Percentiles rank a stretch among this genome's conserved stretches.
phyloP scores from a whole-genome alignment of 1,139 yeast species.

The Hemisphaericaspora xylofermentans region DNA sequence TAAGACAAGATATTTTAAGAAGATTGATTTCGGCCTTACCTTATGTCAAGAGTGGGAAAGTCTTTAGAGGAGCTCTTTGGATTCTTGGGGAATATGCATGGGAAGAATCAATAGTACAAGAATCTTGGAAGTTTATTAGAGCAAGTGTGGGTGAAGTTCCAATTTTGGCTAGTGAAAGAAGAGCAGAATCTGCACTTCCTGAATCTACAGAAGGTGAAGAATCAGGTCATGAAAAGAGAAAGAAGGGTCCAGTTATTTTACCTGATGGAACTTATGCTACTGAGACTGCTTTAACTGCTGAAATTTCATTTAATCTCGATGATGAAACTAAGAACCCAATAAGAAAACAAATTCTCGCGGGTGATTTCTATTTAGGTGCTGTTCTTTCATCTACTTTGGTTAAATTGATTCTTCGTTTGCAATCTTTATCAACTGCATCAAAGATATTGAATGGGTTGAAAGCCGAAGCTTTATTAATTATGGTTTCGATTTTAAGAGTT shows the following conservation, averaged over 20 bases:
- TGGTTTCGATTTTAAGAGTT: conserved; percentile 88
- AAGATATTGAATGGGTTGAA: conserved; percentile 76
- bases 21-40: conserved; percentile 66
- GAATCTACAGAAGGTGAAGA: conserved; percentile 26
- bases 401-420: conserved; percentile 79
- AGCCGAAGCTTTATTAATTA: conserved; percentile 90
- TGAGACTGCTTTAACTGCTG: conserved; percentile 77
- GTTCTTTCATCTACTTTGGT: conserved; percentile 87
- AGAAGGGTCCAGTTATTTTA: conserved; percentile 75
- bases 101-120: conserved; percentile 72
- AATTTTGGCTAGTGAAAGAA: conserved; percentile 72
- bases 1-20: conserved; percentile 64
- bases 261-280: conserved; percentile 99
- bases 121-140: conserved; percentile 86
- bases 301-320: conserved; percentile 30
- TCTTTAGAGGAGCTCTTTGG: conserved; percentile 94
- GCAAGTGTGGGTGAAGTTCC: conserved; percentile 89
- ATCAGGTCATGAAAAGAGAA: conserved; percentile 22
- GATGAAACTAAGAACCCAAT: conserved; percentile 61
- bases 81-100: conserved; percentile 87
- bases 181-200: conserved; percentile 29
- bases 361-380: conserved; percentile 89
- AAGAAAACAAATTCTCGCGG: conserved; percentile 77
- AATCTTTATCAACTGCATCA: conserved; percentile 53
- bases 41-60: conserved; percentile 79